Base-by-base conservation (phyloP, 1,139 yeast genomes). In the Tardiomyces digboiensis region DNA sequence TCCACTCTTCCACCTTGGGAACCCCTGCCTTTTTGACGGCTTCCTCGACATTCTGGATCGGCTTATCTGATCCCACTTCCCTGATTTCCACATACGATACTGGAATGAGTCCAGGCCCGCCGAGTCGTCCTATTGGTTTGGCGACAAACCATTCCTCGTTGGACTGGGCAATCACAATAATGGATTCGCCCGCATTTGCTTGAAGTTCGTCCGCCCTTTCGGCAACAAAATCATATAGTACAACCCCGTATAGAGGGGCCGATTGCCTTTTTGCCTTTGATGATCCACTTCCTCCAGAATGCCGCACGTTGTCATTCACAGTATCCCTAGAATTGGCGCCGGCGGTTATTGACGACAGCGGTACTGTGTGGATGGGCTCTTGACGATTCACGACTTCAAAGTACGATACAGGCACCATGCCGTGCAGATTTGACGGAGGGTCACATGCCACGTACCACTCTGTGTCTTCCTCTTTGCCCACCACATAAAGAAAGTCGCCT, bases 81-180 rank as follows among this genome's bases (percentile, higher is more conserved):
- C 91, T 78, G 40, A 91, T 76, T 58, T 86, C 85, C 26, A 91
- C 94, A 59, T 85, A 91, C 21, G 87, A 78, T 3, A 86, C 93
- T 0, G 98, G 98, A 12, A 91, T 94, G 46, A 91, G 71, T 1
- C 98, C 98, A 0, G 97, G 97, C 0, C 97, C 98, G 14, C 98
- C 98, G 42, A 91, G 71, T 44, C 97, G 72, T 50, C 93, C 94
- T 44, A 91, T 85, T 7, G 97, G 97, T 61, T 91, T 91, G 13
- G 97, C 97, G 47, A 91, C 93, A 58, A 88, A 89, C 98, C 98
- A 91, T 65, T 91, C 98, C 54, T 74, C 86, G 48, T 87, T 91
- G 58, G 91, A 94, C 64, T 89, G 97, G 2, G 98, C 98, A 64
- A 96, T 91, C 16, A 91, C 79, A 38, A 88, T 85, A 53, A 91